Evolutionary conservation across 2,329 filamentous ascomycete genomes (phyloP), one percentile per base, ranked within the genome.

Genomic region (Fusarium fracticaudum): DNA sequence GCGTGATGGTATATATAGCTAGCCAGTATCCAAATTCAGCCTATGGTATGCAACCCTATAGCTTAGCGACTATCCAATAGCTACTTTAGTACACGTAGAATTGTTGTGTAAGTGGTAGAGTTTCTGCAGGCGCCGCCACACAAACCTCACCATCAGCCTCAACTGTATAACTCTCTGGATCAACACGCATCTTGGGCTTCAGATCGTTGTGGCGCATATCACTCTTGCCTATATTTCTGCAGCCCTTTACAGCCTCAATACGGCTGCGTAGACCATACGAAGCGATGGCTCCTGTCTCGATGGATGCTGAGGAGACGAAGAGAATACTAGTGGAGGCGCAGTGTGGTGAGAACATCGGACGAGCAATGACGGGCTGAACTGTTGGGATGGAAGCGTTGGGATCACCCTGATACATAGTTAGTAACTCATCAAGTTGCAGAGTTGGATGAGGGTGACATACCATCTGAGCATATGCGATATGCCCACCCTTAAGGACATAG

Each of bases 131-230:
- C 82, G 92, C 93, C 1, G 94, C 94, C 47, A 85, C 88, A 80
- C 93, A 95, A 41, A 91, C 85, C 81, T 89, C 83, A 0, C 94
- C 95, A 83, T 98, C 94, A 4, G 95, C 95, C 84, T 96, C 91
- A 33, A 98, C 95, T 22, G 87, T 89, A 85, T 98, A 98, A 79
- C 89, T 91, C 87, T 98, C 96, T 10, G 96, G 93, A 82, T 98
- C 95, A 69, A 98, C 95, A 78, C 87, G 91, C 94, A 98, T 98
- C 84, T 88, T 90, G 20, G 96, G 96, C 90, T 91, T 94, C 62
- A 84, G 84, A 79, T 94, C 91, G 82, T 98, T 98, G 83, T 91
- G 95, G 80, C 94, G 95, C 95, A 98, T 98, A 83, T 98, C 93
- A 77, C 84, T 87, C 87, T 98, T 98, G 48, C 91, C 87, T 50